phyloP scores from a whole-genome alignment of 495 filamentous ascomycete species.

The Bombardia bombarda region DNA sequence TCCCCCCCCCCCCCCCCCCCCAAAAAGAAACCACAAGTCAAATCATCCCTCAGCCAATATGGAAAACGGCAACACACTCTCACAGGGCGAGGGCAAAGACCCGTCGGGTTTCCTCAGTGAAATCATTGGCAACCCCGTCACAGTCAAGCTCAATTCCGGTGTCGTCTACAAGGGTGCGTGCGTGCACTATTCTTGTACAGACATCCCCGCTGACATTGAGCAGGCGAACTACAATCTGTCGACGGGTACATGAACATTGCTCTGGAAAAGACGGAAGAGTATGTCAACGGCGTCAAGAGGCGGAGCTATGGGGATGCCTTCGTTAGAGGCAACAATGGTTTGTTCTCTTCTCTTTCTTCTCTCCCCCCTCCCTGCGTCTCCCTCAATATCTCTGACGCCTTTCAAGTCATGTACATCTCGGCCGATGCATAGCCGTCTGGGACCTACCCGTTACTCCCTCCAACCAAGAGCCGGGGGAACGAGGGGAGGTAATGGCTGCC shows the following conservation, averaged over 20 bases:
- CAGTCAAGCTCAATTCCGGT: conserved; percentile 91
- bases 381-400: not conserved
- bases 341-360: not conserved
- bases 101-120: conserved; percentile 85
- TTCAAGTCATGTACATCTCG: conserved; percentile 57
- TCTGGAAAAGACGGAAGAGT: conserved; percentile 89
- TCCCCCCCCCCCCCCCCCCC: too few relatives aligned
- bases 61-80: conserved; percentile 65
- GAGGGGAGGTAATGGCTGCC: too few relatives aligned
- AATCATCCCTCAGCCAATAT: conserved; percentile 30
- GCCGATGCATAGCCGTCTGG: conserved; percentile 40
- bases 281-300: conserved; percentile 70
- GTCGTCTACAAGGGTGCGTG: conserved; percentile 97
- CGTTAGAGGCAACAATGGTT: conserved; percentile 93
- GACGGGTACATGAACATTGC: conserved; percentile 99
- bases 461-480: too few relatives aligned
- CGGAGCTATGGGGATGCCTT: conserved; percentile 92
- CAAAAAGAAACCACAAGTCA: not conserved
- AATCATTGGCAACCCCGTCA: conserved; percentile 86
- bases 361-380: not conserved
- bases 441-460: too few relatives aligned
- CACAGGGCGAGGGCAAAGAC: conserved; percentile 65
- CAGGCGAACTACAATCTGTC: conserved; percentile 93
- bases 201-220: too few relatives aligned
- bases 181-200: too few relatives aligned